Conservation (phyloP, 192 early-diverging fungal species). For the Gonapodya prolifera region DNA sequence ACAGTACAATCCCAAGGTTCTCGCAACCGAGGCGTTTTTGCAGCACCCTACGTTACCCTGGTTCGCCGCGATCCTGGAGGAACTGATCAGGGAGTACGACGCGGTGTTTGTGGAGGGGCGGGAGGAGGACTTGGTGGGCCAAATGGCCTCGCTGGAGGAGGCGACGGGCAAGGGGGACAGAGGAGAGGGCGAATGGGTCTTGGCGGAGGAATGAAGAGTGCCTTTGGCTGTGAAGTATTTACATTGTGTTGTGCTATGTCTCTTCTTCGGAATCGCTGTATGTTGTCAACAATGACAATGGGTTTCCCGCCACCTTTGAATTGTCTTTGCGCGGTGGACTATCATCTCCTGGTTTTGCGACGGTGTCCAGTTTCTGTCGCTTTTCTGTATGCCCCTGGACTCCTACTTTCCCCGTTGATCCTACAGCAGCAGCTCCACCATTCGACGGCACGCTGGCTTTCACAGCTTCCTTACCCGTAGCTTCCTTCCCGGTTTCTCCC, state of each 20-base stretch:
- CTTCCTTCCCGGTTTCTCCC: not conserved
- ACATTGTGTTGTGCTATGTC: too few relatives aligned
- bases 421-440: not conserved
- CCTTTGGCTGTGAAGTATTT: too few relatives aligned
- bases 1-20: not conserved
- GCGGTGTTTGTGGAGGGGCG: not conserved
- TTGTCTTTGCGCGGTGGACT: not conserved
- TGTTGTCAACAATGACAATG: not conserved
- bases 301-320: not conserved
- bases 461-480: not conserved
- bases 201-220: too few relatives aligned
- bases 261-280: not conserved
- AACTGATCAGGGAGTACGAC: not conserved
- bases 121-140: not conserved
- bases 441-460: not conserved
- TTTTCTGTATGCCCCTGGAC: too few relatives aligned
- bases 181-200: too few relatives aligned
- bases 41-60: not conserved
- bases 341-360: not conserved
- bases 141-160: not conserved
- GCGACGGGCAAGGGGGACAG: not conserved
- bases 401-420: too few relatives aligned
- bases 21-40: not conserved
- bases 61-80: not conserved
- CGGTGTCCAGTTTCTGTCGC: not conserved